Base-by-base conservation (phyloP, 192 early-diverging fungal genomes). In the Entophlyctis luteolus region DNA sequence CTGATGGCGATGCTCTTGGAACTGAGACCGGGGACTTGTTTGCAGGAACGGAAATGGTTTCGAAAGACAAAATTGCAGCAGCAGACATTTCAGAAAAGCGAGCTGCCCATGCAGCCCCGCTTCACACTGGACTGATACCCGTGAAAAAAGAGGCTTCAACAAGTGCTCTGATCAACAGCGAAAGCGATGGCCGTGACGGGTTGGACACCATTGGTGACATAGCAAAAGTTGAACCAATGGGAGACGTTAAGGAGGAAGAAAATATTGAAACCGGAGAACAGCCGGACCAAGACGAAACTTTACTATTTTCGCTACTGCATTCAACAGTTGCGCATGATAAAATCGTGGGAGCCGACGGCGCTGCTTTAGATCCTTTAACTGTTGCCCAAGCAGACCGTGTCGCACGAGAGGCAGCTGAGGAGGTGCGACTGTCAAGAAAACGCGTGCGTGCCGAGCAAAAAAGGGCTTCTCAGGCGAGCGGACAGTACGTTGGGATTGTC, bases 11-110 rank as follows among this genome's bases (percentile, higher is more conserved):
- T 6, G 70, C 59, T 1, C 12, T 52, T 8, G 80, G 81, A 4
- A 98, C 94, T 0, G 91, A 95, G 71, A 98, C 96, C 18, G 91
- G 91, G 0, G 78, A 86, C 12, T 71, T 97, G 57, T 98, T 98
- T 76, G 68, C 81, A 4, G 85, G 84, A 20, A 86, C 88, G 0
- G 85, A 93, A 62, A 75, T 91, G 32, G 77, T 77, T 27, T 62
- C 79, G 28, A 67, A 54, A 62, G 23, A 48, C 37, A 48, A 58
- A 12, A 32, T 32, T 45, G 59, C 46, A 49, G 8, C 39, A 8
- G n/a, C 10, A 12, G 55, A 39, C 14, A 65, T 62, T 25, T 55
- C 59, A 35, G 23, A 62, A 48, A 70, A 71, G 47, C 56, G 62
- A 37, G 36, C 66, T 29, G 57, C 68, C 32, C 65, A 59, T 12